Evolutionary conservation across 768 basidiomycete genomes (phyloP), one percentile per base, ranked within the genome.

Genomic region (Mycena belliarum): DNA sequence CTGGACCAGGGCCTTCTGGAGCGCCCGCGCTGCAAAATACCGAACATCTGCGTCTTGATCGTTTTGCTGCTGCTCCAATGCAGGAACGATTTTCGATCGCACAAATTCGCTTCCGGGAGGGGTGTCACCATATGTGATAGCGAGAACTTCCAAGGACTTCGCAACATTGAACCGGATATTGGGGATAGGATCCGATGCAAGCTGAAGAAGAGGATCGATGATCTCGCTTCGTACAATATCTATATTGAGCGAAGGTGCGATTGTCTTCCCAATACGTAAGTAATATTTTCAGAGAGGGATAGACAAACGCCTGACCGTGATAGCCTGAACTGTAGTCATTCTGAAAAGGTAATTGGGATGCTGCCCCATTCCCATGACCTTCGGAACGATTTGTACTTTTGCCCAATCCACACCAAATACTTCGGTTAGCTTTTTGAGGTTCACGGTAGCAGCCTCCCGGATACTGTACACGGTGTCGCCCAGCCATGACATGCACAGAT

Each of bases 341-440:
- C 97, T 81, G 76, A 91, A 97, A 25, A 98, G 81, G 72, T 98
- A 98, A 72, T 98, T 99, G 28, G 92, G 92, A 74, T 98, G 95
- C 56, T 88, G 84, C 6, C 94, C 95, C 97, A 98, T 98, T 47
- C 87, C 91, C 73, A 98, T 87, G 21, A 99, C 93, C 73, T 96
- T 96, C 4, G 97, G 97, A 35, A 98, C 92, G 66, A 99, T 98
- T 29, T 94, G 87, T 47, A 83, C 78, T 70, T 87, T 88, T 28
- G 97, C 93, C 97, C 97, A 99, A 8, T 98, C 95, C 24, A 97
- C 94, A 43, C 97, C 97, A 65, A 99, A 99, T 15, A 98, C 96
- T 66, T 98, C 96, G 16, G 96, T 96, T 68, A 99, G 77, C 70
- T 95, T 97, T 79, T 93, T 94, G 64, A 99, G 78, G 73, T 99